Evolutionary conservation across 1,139 yeast species (phyloP).

Genomic region (Williopsis jadinii): DNA sequence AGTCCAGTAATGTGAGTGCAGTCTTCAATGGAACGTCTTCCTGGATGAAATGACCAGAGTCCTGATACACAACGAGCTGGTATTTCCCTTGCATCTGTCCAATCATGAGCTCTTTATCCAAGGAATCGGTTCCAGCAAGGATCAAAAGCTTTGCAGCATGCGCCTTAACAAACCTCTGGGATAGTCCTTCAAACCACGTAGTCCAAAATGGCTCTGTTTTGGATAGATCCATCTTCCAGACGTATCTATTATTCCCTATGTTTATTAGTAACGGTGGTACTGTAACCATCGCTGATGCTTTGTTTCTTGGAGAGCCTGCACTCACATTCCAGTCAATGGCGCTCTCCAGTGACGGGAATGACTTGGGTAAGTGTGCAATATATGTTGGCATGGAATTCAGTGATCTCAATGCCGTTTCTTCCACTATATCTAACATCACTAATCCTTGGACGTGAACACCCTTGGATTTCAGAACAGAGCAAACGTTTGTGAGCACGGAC

Average conservation of each 20-base stretch:
- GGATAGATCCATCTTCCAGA: constrained; percentile 61
- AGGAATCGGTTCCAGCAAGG: constrained; percentile 84
- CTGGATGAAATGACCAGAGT: constrained; percentile 86
- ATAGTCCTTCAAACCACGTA: constrained; percentile 74
- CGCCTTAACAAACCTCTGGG: constrained; percentile 48
- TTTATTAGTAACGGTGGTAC: constrained; percentile 61
- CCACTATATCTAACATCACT: constrained; percentile 83
- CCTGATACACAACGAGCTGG: constrained; percentile 77
- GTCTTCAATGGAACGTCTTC: constrained; percentile 78
- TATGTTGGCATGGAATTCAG: constrained; percentile 60
- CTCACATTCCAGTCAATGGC: constrained; percentile 84
- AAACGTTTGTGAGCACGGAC: constrained; percentile 56
- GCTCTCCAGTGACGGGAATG: constrained; percentile 41
- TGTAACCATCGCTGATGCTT: constrained; percentile 62
- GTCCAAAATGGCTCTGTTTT: constrained; percentile 67
- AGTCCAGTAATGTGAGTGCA: constrained; percentile 49
- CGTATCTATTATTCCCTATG: constrained; percentile 24
- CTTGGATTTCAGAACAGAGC: constrained; percentile 24
- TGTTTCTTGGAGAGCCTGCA: constrained; percentile 44
- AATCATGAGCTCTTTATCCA: constrained; percentile 77
- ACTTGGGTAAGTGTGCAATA: constrained; percentile 52
- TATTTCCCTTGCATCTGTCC: constrained; percentile 98
- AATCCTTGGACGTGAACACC: constrained; percentile 47
- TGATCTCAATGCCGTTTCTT: constrained; percentile 79
- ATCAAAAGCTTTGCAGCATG: constrained; percentile 65